Evolutionary conservation across 176 grass and related monocot genomes (phyloP), one percentile per base, ranked within the genome.

Genomic region (Eremochloa ophiuroides): DNA sequence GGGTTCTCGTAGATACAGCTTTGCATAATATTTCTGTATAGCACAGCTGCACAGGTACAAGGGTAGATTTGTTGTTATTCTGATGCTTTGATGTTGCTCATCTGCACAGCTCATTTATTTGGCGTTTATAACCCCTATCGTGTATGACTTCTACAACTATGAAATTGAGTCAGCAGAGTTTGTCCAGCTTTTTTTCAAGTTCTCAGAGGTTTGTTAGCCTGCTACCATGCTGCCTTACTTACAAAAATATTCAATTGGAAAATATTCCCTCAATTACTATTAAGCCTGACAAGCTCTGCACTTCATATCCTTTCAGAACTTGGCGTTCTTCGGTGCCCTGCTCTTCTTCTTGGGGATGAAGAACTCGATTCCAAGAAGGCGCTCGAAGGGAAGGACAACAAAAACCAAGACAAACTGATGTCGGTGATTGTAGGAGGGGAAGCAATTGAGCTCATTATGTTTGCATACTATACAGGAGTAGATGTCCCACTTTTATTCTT

Each of bases 311-410:
- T 56, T 53, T 56, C 85, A 97, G 94, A 97, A 94, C 83, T 27
- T 97, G 85, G 94, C 94, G 0, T 84, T 92, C 13, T 72, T 97
- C 2, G 94, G 94, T n/a, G 89, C 94, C 3, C 79, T 97, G 33
- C 87, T 94, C 10, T 97, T 97, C 87, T 97, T 97, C 83, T 18
- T 92, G 17, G 94, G 94, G 17, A 94, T 97, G 92, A 92, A 97
- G 87, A 94, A 92, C 73, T 92, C 92, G 17, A 88, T 97, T 80
- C 94, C 89, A 61, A 92, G 67, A 71, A 82, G 92, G 41, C 81
- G 86, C 39, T 72, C 91, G 30, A 97, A 85, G 81, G 91, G 93
- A 72, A 97, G 91, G 80, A 43, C 61, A 39, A 10, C 51, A 46
- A 97, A 97, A 80, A 69, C 85, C 28, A 97, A 97, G 80, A 92